Evolutionary conservation across 2,329 filamentous ascomycete genomes (phyloP), one percentile per base, ranked within the genome.

Genomic region (Orbilia oligospora): DNA sequence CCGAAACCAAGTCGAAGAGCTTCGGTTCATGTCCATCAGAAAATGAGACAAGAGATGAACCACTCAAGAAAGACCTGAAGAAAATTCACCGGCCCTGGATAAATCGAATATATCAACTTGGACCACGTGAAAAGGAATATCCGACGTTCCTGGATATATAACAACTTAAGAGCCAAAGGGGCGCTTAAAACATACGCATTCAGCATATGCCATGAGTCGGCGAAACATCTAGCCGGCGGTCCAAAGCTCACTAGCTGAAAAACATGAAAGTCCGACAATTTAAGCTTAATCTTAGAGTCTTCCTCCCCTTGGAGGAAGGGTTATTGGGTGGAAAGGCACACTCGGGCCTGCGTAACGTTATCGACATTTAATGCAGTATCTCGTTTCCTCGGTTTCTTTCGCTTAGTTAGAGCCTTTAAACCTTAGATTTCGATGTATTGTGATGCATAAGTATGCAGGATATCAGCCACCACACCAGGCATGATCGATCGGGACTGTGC

Each of bases 201-300:
- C 56, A 44, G 33, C 20, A 22, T 44, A 24, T 44, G 36, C 14
- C 36, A 61, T 24, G 33, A 27, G 20, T 44, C 56, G 56, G 56
- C 56, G 36, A 44, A 61, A 61, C 20, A 61, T 61, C 56, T 12
- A 61, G 33, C 56, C 56, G 56, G 56, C 36, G 56, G 56, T 61
- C 33, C 33, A 44, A 61, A 61, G 44, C 14, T 0, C 30, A 27
- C 10, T 61, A 27, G 20, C 6, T 4, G 20, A 12, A 36, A 18
- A 44, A 12, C 12, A 24, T 61, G 56, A 44, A 61, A 61, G 36
- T 27, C 56, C 56, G 56, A 61, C 20, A 18, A 27, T 27, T 27
- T 44, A 61, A 61, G 36, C 36, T 44, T 44, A 44, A 44, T 41
- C 9, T 27, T 27, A 30, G 1, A 49, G n/a, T 8, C n/a, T 22